Base-by-base conservation (phyloP, 176 grass and related monocot genomes). In the Chrysopogon serrulatus region DNA sequence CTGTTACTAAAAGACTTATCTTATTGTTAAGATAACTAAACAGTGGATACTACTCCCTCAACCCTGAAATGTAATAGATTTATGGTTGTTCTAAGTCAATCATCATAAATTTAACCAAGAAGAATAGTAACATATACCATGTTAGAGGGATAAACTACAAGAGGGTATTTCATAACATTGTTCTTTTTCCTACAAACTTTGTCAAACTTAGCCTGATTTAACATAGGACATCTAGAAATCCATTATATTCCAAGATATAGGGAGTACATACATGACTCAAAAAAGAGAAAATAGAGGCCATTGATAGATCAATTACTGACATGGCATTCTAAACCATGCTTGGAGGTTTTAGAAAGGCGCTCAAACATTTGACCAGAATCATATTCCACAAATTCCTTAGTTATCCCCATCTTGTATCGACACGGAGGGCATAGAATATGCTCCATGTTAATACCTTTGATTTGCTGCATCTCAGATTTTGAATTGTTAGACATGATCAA, bases 371-470 rank as follows among this genome's bases (percentile, higher is more conserved):
- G 71, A 7, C 83, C 42, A 47, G 49, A 83, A 41, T 91, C 89
- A 73, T 87, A 89, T 79, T 82, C 62, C 62, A 19, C 47, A 30
- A 24, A 49, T 79, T 89, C 84, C 70, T 82, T 76, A n/a, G 78
- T 47, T 79, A 88, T 75, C 43, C 84, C 92, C 86, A 94, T 82
- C 27, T 83, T 54, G 42, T 82, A 89, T 15, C 63, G 73, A 49
- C 92, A 94, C 0, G 84, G 92, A 36, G 88, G 79, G 33, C 70
- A 91, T 64, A 94, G 84, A 56, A 91, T 78, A 37, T 94, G 92
- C n/a, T 89, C 77, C 80, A 27, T 27, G 18, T 89, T 88, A 51
- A 94, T 91, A 61, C 87, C 81, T 65, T 82, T 85, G n/a, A 87
- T 89, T 47, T 87, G 74, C 87, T 94, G 84, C 77, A 87, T 34